Base-by-base conservation (phyloP, 306 rosid species). In the Prunus salicina region DNA sequence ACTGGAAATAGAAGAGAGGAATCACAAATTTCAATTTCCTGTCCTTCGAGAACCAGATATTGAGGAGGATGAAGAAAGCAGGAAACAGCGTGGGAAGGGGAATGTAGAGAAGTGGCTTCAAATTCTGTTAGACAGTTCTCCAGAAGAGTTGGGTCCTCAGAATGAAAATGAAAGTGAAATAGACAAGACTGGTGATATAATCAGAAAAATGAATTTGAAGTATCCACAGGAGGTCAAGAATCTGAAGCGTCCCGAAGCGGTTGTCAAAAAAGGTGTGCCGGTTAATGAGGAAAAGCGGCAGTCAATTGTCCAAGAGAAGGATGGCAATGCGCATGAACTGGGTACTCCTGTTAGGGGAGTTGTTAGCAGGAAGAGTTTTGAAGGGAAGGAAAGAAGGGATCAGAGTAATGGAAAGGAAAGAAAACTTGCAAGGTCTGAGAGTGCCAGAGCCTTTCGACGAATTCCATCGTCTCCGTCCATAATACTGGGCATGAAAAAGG, bases 31-130 rank as follows among this genome's bases (percentile, higher is more conserved):
- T 82, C 83, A 82, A 30, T 75, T 86, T 79, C 82, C 85, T 4
- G 80, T 66, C 60, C 25, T 72, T 58, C 83, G 16, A 49, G 88
- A 87, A 64, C 79, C 84, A 28, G 86, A 87, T 66, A 79, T 58
- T 12, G 93, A 89, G 84, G 98, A 96, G 82, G 93, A 96, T 73
- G 98, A 93, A 65, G 94, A 96, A 57, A 87, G 78, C 72, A 89
- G 93, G 78, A 78, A 87, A 77, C 80, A 69, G 64, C 93, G 98
- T 4, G 99, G 99, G 52, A 92, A 88, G 87, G 99, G 97, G 69
- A 96, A 92, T 72, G 83, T 96, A 24, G 99, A 96, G 76, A 96
- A 91, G 76, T 96, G 99, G 99, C 98, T 96, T 64, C 90, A 92
- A 76, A 82, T 92, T 82, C 93, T 96, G 81, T 82, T 96, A 70